Percentiles rank a stretch among this genome's conserved stretches.
Evolutionary conservation across 176 grass and related monocot genomes (phyloP).

Genomic region (Musa schizocarpa): DNA sequence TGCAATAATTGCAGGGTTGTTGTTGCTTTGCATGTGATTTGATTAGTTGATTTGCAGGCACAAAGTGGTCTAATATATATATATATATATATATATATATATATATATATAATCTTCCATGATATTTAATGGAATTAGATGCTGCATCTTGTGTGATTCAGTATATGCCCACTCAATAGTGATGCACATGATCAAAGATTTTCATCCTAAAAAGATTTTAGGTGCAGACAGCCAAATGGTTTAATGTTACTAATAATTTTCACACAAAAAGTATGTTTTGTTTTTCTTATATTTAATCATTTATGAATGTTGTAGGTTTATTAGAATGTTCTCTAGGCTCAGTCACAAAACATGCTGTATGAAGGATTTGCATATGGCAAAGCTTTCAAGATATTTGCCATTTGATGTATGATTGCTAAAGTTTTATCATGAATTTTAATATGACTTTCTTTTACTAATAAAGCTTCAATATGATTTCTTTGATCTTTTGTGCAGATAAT

Average conservation of each 20-base stretch:
- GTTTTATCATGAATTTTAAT: background rate
- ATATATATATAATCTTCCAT: too few species aligned
- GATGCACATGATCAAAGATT: too few species aligned
- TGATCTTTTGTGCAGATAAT: conserved; percentile 32
- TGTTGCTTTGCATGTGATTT: background rate
- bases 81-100: too few species aligned
- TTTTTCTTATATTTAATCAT: background rate
- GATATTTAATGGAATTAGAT: background rate
- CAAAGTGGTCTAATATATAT: background rate
- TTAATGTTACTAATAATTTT: background rate
- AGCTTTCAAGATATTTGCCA: background rate
- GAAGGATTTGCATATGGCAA: background rate
- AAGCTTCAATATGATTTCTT: background rate
- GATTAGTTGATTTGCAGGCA: background rate
- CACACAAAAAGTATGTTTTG: background rate
- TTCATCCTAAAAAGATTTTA: too few species aligned
- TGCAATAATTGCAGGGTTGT: background rate
- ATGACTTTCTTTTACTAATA: background rate
- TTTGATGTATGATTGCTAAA: background rate
- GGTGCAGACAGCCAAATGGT: too few species aligned
- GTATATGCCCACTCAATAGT: background rate
- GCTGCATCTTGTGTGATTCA: background rate
- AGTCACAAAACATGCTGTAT: background rate
- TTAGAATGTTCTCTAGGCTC: background rate
- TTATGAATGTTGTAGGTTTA: background rate